These are phyloP conservation scores for Babesia bigemina DNA, from an alignment of 169 alveolate genomes.

Conservation along the genomic window DNA sequence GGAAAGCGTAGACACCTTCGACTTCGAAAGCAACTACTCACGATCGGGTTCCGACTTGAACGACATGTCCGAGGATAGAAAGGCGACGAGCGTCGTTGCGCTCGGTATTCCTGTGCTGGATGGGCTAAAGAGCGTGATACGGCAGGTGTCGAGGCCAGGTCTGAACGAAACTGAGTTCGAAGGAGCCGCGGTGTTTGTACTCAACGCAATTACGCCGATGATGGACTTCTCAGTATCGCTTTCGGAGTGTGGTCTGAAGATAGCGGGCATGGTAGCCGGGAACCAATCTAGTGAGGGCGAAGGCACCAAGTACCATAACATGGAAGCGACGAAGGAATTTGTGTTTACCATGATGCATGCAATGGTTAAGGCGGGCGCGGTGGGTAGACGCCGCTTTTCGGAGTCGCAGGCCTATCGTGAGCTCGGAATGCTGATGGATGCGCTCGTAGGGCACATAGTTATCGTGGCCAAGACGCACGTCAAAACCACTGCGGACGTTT, in stretches of 20 bases:
- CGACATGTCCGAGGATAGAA: not conserved
- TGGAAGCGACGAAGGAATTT: constrained; percentile 18
- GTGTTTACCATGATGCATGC: constrained; percentile 28
- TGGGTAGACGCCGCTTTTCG: not conserved
- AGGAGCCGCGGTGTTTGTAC: constrained; percentile 16
- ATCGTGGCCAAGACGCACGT: constrained; percentile 8
- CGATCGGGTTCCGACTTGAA: not conserved
- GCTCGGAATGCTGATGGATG: not conserved
- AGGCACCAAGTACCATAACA: not conserved
- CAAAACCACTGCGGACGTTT: not conserved
- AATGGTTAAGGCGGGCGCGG: constrained; percentile 12
- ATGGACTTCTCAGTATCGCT: constrained; percentile 20
- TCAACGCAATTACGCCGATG: constrained; percentile 19
- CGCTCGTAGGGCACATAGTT: constrained; percentile 12
- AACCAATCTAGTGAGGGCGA: not conserved
- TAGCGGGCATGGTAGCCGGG: not conserved
- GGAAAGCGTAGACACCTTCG: not conserved
- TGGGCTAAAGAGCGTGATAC: constrained; percentile 36
- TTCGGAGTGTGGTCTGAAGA: not conserved
- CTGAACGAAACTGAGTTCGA: constrained; percentile 3
- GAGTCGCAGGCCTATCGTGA: not conserved
- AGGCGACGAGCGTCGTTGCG: not conserved
- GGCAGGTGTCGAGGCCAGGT: constrained; percentile 9
- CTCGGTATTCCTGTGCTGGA: constrained; percentile 35
- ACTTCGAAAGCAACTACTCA: not conserved